phyloP scores from a whole-genome alignment of 257 asterid genomes.

The Penstemon eatonii region DNA sequence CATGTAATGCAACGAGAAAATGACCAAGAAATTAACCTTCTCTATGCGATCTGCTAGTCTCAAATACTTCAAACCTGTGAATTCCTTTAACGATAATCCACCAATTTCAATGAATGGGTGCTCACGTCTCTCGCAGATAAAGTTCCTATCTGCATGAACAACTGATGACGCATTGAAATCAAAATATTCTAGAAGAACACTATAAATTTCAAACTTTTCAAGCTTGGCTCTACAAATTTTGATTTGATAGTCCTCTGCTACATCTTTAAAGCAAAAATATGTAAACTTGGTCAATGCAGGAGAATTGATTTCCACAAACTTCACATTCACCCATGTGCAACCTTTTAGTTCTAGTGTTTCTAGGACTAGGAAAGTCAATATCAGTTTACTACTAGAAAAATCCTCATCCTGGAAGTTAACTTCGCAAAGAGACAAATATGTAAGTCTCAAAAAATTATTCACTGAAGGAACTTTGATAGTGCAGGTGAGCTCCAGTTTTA shows the following conservation, averaged over 20 bases:
- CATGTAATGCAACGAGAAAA: not conserved
- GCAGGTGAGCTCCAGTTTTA: not conserved
- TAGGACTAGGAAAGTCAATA: not conserved
- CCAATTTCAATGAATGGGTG: not conserved
- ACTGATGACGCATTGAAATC: not conserved
- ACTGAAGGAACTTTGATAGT: not conserved
- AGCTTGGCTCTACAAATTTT: not conserved
- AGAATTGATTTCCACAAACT: conserved; percentile 4
- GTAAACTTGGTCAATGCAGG: not conserved
- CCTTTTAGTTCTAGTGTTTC: not conserved
- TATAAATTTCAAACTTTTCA: not conserved
- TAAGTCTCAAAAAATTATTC: not conserved
- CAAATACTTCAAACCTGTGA: not conserved
- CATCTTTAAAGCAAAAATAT: not conserved
- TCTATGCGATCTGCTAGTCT: not conserved
- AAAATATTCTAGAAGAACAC: not conserved
- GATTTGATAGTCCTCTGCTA: not conserved
- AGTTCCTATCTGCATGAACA: not conserved
- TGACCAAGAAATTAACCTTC: not conserved
- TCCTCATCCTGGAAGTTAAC: not conserved
- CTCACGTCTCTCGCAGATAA: too few species aligned
- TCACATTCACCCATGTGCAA: conserved; percentile 3
- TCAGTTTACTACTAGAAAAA: not conserved
- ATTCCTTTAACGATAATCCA: not conserved
- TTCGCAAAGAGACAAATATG: not conserved